A percentile compares a stretch with the other conserved stretches of the same genome.
These are phyloP conservation scores for Malbranchea cinnamomea DNA, from an alignment of 2,329 filamentous ascomycete species.

Conservation along the genomic window DNA sequence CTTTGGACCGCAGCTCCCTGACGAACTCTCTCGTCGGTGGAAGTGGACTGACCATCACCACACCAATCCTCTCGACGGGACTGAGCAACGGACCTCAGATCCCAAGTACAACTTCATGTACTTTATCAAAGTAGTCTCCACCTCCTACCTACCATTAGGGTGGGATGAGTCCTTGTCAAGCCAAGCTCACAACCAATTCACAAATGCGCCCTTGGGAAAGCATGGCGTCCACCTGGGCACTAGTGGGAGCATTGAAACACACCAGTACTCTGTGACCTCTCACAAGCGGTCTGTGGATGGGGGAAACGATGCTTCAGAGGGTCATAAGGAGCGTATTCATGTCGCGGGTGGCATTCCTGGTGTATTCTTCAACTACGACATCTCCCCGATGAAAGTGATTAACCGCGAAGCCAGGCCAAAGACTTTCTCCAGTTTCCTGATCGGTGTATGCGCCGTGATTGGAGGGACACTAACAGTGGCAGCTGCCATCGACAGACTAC, in stretches of 20 bases:
- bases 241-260: slow-evolving; percentile 81
- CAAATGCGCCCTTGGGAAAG: slow-evolving; percentile 49
- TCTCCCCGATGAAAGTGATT: slow-evolving; percentile 98
- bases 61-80: slow-evolving; percentile 70
- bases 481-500: slow-evolving; percentile 74
- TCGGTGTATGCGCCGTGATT: slow-evolving; percentile 85
- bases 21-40: slow-evolving; percentile 43
- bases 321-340: slow-evolving; percentile 83
- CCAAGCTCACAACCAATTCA: slow-evolving; percentile 22
- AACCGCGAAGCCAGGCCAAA: slow-evolving; percentile 86
- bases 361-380: slow-evolving; percentile 98
- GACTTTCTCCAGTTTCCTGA: slow-evolving; percentile 81
- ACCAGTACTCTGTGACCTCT: slow-evolving; percentile 96
- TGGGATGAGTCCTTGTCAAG: slow-evolving; percentile 51
- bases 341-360: slow-evolving; percentile 85
- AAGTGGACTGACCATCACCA: slow-evolving; percentile 83
- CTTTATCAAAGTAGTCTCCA: slow-evolving; percentile 96
- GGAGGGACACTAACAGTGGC: slow-evolving; percentile 93
- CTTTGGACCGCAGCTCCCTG: slow-evolving; percentile 83
- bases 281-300: slow-evolving; percentile 80
- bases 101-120: slow-evolving; percentile 96
- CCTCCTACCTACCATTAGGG: slow-evolving; percentile 81
- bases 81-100: slow-evolving; percentile 61
- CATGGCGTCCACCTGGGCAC: slow-evolving; percentile 50
- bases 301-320: slow-evolving; percentile 70